Conservation (phyloP, 352 stramenopile genomes). For the Phytophthora hybrid region DNA sequence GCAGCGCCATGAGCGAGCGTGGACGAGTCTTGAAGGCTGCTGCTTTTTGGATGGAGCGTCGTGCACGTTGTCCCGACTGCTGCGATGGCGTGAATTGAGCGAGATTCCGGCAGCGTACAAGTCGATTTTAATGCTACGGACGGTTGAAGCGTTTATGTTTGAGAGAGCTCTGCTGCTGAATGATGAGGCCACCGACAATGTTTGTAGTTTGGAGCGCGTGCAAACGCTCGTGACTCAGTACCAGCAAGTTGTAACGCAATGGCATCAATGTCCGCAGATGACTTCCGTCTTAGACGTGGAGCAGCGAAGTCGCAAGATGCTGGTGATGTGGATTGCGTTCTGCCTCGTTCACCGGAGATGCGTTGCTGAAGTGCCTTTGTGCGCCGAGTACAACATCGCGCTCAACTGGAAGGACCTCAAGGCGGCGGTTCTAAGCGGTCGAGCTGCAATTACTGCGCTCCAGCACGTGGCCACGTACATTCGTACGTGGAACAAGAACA, state of each 20-base stretch:
- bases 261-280: constrained; percentile 20
- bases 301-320: constrained; percentile 47
- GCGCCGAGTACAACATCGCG: constrained; percentile 52
- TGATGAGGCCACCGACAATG: not conserved
- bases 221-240: constrained; percentile 30
- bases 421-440: constrained; percentile 44
- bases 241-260: constrained; percentile 20
- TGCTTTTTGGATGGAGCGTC: constrained; percentile 21
- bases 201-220: constrained; percentile 18
- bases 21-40: constrained; percentile 27
- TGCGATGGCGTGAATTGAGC: constrained; percentile 29
- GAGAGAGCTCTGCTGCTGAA: constrained; percentile 12
- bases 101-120: constrained; percentile 16
- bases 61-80: constrained; percentile 23
- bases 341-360: constrained; percentile 50
- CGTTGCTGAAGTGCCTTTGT: constrained; percentile 8
- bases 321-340: constrained; percentile 57
- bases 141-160: constrained; percentile 49
- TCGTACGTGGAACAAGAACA: constrained; percentile 41
- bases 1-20: constrained; percentile 27
- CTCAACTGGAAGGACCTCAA: constrained; percentile 49
- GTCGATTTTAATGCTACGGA: constrained; percentile 31
- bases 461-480: constrained; percentile 49
- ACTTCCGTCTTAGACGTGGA: constrained; percentile 39
- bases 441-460: constrained; percentile 39